These are phyloP conservation scores for Fusarium buxicola DNA, from an alignment of 2,329 filamentous ascomycete species.

Conservation along the genomic window DNA sequence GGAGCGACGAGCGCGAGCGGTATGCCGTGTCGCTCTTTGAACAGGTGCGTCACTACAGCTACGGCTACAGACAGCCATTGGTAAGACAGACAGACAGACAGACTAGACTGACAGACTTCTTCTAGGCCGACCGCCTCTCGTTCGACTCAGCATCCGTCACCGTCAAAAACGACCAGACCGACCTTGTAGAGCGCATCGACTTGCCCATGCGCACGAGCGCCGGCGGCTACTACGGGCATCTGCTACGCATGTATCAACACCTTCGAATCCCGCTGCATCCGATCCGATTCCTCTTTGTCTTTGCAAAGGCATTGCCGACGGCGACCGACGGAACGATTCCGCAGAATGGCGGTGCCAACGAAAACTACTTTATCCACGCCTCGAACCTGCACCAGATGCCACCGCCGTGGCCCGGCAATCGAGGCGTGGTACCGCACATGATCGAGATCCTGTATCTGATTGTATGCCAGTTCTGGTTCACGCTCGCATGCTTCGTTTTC, in stretches of 20 bases:
- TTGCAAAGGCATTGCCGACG: slow-evolving; percentile 52
- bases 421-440: slow-evolving; percentile 53
- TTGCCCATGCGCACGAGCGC: slow-evolving; percentile 54
- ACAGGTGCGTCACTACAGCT: slow-evolving; percentile 45
- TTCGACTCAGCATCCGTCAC: slow-evolving; percentile 55
- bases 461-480: slow-evolving; percentile 66
- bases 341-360: slow-evolving; percentile 36
- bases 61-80: no score
- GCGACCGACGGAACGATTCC: slow-evolving; percentile 13
- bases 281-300: slow-evolving; percentile 65
- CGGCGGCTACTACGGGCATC: slow-evolving; percentile 64
- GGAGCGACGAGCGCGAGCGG: slow-evolving; percentile 46
- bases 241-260: slow-evolving; percentile 67
- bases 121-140: slow-evolving; percentile 50
- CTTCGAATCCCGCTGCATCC: slow-evolving; percentile 62
- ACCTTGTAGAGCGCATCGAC: slow-evolving; percentile 51
- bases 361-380: slow-evolving; percentile 63
- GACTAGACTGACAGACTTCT: no score
- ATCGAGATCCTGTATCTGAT: slow-evolving; percentile 58
- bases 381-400: slow-evolving; percentile 64
- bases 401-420: slow-evolving; percentile 55
- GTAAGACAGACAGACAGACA: no score
- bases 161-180: slow-evolving; percentile 48
- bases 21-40: slow-evolving; percentile 53
- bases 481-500: slow-evolving; percentile 62